Evolutionary conservation across 805 yeast species (phyloP).

Genomic region (Millerozyma miso): DNA sequence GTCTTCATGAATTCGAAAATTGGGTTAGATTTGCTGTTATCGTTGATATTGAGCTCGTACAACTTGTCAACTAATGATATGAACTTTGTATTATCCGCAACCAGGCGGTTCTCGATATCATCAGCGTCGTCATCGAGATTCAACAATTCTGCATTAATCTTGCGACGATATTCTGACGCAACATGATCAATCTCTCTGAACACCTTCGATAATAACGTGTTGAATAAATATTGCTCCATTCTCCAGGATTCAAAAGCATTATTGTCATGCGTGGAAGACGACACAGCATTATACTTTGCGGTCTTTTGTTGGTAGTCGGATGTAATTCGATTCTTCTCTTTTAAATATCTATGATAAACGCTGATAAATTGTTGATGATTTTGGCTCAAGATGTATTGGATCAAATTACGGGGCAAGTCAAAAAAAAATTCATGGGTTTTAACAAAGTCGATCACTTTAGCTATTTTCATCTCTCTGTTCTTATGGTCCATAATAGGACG

Average conservation of each 20-base stretch:
- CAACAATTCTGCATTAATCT: slow-evolving; percentile 33
- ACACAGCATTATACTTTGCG: slow-evolving; percentile 10
- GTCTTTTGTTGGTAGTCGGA: slow-evolving; percentile 8
- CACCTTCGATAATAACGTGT: slow-evolving; percentile 27
- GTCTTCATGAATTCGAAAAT: slow-evolving; percentile 32
- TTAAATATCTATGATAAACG: slow-evolving; percentile 27
- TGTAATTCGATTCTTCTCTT: slow-evolving; percentile 18
- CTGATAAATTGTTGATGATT: slow-evolving; percentile 35
- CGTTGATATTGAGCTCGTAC: slow-evolving; percentile 24
- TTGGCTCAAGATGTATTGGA: slow-evolving; percentile 22
- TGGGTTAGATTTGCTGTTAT: slow-evolving; percentile 19
- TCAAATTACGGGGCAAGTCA: slow-evolving; percentile 31
- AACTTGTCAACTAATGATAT: slow-evolving; percentile 37
- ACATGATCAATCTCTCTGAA: slow-evolving; percentile 31
- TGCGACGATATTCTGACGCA: slow-evolving; percentile 30
- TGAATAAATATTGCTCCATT: slow-evolving; percentile 19
- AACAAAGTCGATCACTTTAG: slow-evolving; percentile 32
- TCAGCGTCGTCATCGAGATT: slow-evolving; percentile 32
- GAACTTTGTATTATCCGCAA: slow-evolving; percentile 24
- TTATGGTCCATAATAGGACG: slow-evolving; percentile 39
- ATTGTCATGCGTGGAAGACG: slow-evolving; percentile 4
- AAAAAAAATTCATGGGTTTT: slow-evolving; percentile 28
- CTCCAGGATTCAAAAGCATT: slow-evolving; percentile 9
- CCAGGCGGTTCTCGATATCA: slow-evolving; percentile 2
- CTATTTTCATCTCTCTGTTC: slow-evolving; percentile 29